Conservation (phyloP, 805 yeast genomes). For the Monosporozyma unispora region DNA sequence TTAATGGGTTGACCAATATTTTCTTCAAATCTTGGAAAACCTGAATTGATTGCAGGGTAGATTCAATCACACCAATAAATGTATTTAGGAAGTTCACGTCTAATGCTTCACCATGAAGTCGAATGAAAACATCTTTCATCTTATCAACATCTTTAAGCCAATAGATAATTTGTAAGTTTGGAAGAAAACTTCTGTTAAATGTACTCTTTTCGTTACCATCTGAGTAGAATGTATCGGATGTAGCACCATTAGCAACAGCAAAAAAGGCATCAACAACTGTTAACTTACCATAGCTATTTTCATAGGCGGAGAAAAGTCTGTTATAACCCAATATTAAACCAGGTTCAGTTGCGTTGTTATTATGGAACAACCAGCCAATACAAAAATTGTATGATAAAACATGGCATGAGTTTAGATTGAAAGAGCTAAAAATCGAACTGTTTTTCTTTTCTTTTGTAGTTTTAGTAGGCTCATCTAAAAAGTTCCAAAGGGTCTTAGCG, state of each 20-base stretch:
- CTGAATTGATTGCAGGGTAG: constrained; percentile 39
- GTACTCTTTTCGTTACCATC: constrained; percentile 37
- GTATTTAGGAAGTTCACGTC: constrained; percentile 57
- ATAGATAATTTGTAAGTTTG: constrained; percentile 48
- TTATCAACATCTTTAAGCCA: constrained; percentile 19
- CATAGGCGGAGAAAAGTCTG: constrained; percentile 55
- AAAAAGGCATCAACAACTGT: constrained; percentile 61
- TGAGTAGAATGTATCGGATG: constrained; percentile 42
- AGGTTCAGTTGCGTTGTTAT: constrained; percentile 35
- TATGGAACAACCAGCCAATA: constrained; percentile 70
- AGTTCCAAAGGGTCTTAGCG: constrained; percentile 7
- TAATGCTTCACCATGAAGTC: constrained; percentile 57
- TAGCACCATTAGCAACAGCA: constrained; percentile 58
- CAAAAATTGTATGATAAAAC: constrained; percentile 58
- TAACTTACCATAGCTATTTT: constrained; percentile 54
- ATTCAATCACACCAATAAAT: constrained; percentile 46
- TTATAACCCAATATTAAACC: constrained; percentile 80
- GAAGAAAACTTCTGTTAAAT: constrained; percentile 57
- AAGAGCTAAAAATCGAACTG: constrained; percentile 8
- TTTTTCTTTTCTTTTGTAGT: not conserved
- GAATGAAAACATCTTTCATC: constrained; percentile 41
- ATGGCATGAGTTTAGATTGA: constrained; percentile 43
- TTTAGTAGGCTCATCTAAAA: not conserved
- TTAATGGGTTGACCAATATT: constrained; percentile 7
- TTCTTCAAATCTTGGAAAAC: constrained; percentile 32